Evolutionary conservation across 2,329 filamentous ascomycete genomes (phyloP), one percentile per base, ranked within the genome.

Genomic region (Ceratocystis alfenasii): DNA sequence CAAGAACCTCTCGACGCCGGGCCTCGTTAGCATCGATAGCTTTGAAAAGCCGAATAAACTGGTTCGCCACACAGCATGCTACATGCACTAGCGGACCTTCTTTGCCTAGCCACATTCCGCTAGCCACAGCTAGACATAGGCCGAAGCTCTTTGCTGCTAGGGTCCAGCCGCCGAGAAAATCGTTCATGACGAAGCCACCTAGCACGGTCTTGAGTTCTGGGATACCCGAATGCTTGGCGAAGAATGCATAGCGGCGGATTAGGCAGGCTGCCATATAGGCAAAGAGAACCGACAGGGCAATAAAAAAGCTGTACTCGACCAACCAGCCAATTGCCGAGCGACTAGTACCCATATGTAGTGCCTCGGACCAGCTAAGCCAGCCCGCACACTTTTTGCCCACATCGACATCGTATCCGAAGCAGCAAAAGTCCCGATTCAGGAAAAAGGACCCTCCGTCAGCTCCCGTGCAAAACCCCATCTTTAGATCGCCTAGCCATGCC

Each of bases 151-250:
- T 97, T 66, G 91, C 91, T 36, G 90, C 75, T 72, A 97, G 78
- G 1, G 93, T 96, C 92, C 92, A 96, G 41, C 81, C 80, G 8
- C 92, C 90, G 72, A 97, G 79, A 71, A 97, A 95, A 67, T 87
- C 84, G 68, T 87, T 83, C 68, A 99, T 96, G 41, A 99, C 87
- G 74, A 96, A 96, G 5, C 93, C 93, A 50, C 93, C 93, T 65
- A 99, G 78, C 7, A 99, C 84, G 2, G 92, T 96, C 79, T 99
- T 99, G 76, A 99, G 95, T 78, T 99, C 93, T 5, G 93, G 91
- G 70, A 99, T 96, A 76, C 93, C 93, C 74, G 90, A 96, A 73
- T 97, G 93, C 74, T 89, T 93, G 61, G 93, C 93, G 75, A 96
- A 90, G 4, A 88, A 80, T 28, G 90, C 90, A 75, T 92, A 97